Conservation (phyloP, 2,329 filamentous ascomycete species). For the Colletotrichum musae region DNA sequence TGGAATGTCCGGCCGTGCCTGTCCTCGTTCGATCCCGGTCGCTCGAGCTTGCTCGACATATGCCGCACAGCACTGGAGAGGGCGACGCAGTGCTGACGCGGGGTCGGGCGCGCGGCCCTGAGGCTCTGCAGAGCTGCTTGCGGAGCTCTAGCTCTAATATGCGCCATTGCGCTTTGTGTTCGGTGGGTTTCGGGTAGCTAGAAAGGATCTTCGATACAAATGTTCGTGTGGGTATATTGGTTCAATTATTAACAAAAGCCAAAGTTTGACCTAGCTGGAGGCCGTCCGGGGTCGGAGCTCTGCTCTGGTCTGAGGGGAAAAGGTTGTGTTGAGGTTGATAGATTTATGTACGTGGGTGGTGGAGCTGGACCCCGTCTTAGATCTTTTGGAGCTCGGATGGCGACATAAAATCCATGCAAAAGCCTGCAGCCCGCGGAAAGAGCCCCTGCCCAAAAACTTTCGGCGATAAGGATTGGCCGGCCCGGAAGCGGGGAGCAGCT, state of each 20-base stretch:
- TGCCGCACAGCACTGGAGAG: slow-evolving; percentile 28
- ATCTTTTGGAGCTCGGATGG: slow-evolving; percentile 40
- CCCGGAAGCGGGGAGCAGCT: slow-evolving; percentile 32
- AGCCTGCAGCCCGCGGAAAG: slow-evolving; percentile 33
- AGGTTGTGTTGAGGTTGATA: slow-evolving; percentile 9
- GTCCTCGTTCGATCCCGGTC: slow-evolving; percentile 51
- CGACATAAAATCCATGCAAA: slow-evolving; percentile 38
- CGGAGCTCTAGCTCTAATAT: slow-evolving; percentile 51
- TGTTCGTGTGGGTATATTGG: neutral
- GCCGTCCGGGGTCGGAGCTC: slow-evolving; percentile 16
- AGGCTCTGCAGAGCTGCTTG: slow-evolving; percentile 50
- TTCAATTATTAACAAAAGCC: neutral
- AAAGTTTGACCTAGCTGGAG: neutral
- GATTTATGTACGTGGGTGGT: slow-evolving; percentile 37
- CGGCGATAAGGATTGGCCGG: slow-evolving; percentile 41
- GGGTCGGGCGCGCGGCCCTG: slow-evolving; percentile 42
- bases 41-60: slow-evolving; percentile 45
- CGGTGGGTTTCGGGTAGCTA: neutral
- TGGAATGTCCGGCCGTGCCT: slow-evolving; percentile 63
- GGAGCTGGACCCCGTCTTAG: slow-evolving; percentile 30
- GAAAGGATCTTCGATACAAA: no score
- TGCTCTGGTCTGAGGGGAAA: slow-evolving; percentile 2
- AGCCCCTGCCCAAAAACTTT: slow-evolving; percentile 17
- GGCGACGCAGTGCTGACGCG: slow-evolving; percentile 37
- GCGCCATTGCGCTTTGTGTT: slow-evolving; percentile 47